Conservation (phyloP, 176 grass and related monocot genomes). For the Oryza coarctata region DNA sequence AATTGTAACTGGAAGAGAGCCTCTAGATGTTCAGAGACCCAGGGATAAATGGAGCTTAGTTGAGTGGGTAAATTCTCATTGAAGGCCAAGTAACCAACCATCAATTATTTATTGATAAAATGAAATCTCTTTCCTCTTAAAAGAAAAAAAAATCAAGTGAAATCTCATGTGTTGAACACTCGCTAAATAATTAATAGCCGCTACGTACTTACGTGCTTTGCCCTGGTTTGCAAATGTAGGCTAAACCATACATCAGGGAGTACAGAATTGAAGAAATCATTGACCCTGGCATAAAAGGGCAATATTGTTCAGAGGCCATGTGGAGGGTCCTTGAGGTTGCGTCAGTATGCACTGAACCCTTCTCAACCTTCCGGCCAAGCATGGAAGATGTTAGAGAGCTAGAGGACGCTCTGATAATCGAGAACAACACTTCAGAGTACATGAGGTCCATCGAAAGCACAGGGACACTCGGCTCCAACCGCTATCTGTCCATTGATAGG, state of each 20-base stretch:
- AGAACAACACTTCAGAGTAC: slow-evolving; percentile 73
- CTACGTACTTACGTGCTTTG: neutral
- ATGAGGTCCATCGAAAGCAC: slow-evolving; percentile 74
- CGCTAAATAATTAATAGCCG: neutral
- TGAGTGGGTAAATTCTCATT: slow-evolving; percentile 59
- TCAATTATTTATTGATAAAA: neutral
- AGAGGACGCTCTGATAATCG: slow-evolving; percentile 73
- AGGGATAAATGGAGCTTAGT: slow-evolving; percentile 66
- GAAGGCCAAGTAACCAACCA: neutral
- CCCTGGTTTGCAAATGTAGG: slow-evolving; percentile 23
- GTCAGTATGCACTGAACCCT: slow-evolving; percentile 52
- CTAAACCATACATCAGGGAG: slow-evolving; percentile 66
- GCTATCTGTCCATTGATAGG: slow-evolving; percentile 52
- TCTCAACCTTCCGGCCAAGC: slow-evolving; percentile 62
- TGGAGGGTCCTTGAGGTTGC: slow-evolving; percentile 72
- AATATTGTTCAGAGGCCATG: slow-evolving; percentile 70
- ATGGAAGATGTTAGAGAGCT: slow-evolving; percentile 68
- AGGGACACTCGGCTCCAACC: slow-evolving; percentile 59
- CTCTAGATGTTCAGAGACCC: slow-evolving; percentile 68
- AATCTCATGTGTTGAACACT: neutral
- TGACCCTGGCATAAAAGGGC: slow-evolving; percentile 66
- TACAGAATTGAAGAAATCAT: slow-evolving; percentile 79
- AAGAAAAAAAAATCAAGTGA: neutral
- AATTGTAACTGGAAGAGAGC: slow-evolving; percentile 76
- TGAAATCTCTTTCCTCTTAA: neutral